These are phyloP conservation scores for Omphalea diandra DNA, from an alignment of 441 rosid genomes.

Conservation along the genomic window DNA sequence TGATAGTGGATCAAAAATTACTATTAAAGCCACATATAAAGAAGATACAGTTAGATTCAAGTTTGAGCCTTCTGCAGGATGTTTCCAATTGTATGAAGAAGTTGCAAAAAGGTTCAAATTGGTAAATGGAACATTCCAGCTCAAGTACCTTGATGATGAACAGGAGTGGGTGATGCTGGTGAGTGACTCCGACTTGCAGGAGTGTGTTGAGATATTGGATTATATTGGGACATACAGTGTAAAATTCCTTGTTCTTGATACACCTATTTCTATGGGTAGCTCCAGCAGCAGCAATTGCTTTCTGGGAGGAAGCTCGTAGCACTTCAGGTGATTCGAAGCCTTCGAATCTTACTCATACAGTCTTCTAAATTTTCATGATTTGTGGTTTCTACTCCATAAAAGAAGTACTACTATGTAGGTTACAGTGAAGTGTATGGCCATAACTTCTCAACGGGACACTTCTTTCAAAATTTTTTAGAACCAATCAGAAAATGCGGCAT, in stretches of 20 bases:
- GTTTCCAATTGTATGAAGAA: constrained; percentile 73
- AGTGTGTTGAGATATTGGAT: constrained; percentile 74
- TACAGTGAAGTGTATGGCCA: background rate
- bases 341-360: background rate
- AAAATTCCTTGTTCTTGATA: constrained; percentile 67
- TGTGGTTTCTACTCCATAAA: background rate
- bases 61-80: constrained; percentile 64
- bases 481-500: background rate
- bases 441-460: background rate
- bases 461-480: background rate
- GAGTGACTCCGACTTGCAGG: constrained; percentile 71
- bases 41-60: constrained; percentile 80
- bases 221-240: constrained; percentile 45
- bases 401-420: background rate
- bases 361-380: background rate
- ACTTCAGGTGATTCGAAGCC: background rate
- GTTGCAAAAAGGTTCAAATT: constrained; percentile 73
- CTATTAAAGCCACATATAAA: constrained; percentile 72
- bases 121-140: constrained; percentile 64
- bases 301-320: constrained; percentile 38
- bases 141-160: constrained; percentile 84
- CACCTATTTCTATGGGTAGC: constrained; percentile 51
- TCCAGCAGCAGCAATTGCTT: constrained; percentile 62
- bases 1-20: constrained; percentile 48
- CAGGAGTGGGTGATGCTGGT: constrained; percentile 87